Evolutionary conservation across 2,329 filamentous ascomycete genomes (phyloP), one percentile per base, ranked within the genome.

Genomic region (Magnaporthiopsis rhizophila): DNA sequence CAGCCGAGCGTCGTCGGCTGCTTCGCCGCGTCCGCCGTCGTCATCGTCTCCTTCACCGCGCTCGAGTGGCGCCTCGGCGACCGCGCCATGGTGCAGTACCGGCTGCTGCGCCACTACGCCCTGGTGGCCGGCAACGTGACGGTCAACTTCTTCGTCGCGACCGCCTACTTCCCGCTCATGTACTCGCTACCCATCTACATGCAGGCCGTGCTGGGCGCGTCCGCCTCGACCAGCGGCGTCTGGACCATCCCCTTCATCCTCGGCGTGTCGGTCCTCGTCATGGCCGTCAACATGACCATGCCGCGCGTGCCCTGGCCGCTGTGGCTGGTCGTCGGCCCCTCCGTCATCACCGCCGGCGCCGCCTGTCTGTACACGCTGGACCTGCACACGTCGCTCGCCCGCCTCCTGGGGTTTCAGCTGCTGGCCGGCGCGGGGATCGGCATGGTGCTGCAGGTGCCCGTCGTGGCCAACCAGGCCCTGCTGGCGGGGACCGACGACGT

Each of bases 171-270:
- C 28, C 38, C 50, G 24, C 61, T 62, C 26, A 36, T 57, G 45
- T 62, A 62, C 45, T 53, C 38, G 3, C 45, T 62, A 7, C 61
- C 61, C 26, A 62, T 62, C 26, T 62, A 56, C 61, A 56, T 62
- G 38, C 61, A 62, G 45, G 30, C 38, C 38, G 32, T 62, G 34
- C 38, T 53, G 26, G 61, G 45, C 9, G 38, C 61, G 15, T 56
- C 38, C 1, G 38, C 61, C 45, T 11, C 30, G 24, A 26, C 13
- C 36, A 56, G 38, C 38, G 61, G 61, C 0, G 34, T 62, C 24
- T 56, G 50, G 61, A 62, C 28, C 45, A 53, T 62, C 26, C 61
- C 61, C 13, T 15, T 62, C 5, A 62, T 62, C 18, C 26, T 62
- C 24, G 38, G 38, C 24, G 34, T 57, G 12, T 62, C 61, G 13